Percentiles rank a stretch among this genome's conserved stretches.
Conservation (phyloP, 2,329 filamentous ascomycete species). For the Talaromyces funiculosus region DNA sequence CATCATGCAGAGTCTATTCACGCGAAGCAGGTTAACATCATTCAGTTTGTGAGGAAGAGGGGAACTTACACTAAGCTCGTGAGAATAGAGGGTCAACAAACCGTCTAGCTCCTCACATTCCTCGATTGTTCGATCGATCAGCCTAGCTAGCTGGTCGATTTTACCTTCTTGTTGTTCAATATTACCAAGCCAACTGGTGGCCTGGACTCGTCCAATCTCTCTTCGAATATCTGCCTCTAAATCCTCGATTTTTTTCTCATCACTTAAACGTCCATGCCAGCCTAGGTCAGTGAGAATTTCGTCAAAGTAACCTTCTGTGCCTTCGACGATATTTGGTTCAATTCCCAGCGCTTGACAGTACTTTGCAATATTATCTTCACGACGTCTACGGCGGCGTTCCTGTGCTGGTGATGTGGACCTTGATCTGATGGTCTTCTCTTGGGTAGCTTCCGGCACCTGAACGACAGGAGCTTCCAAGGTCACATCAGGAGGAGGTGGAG, state of each 20-base stretch:
- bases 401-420: slow-evolving; percentile 37
- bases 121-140: slow-evolving; percentile 82
- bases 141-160: slow-evolving; percentile 75
- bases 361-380: slow-evolving; percentile 68
- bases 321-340: slow-evolving; percentile 69
- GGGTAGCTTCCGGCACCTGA: slow-evolving; percentile 14
- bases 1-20: slow-evolving; percentile 77
- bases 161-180: slow-evolving; percentile 82
- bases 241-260: slow-evolving; percentile 69
- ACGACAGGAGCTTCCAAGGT: slow-evolving; percentile 14
- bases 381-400: slow-evolving; percentile 54
- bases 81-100: slow-evolving; percentile 85
- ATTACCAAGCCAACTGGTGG: slow-evolving; percentile 84
- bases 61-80: slow-evolving; percentile 77
- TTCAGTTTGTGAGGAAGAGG: not conserved
- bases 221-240: slow-evolving; percentile 78
- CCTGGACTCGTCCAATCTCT: slow-evolving; percentile 84
- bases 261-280: slow-evolving; percentile 74
- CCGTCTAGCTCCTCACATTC: slow-evolving; percentile 97
- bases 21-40: slow-evolving; percentile 20
- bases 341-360: slow-evolving; percentile 74
- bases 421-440: slow-evolving; percentile 22
- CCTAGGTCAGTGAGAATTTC: slow-evolving; percentile 79
- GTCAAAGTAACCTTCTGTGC: slow-evolving; percentile 72
- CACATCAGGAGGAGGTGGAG: slow-evolving; percentile 21